A percentile compares a stretch with the other conserved stretches of the same genome.
These are phyloP conservation scores for thale cress (Arabidopsis thaliana) DNA, from an alignment of 345 rosid genomes.

Conservation along the genomic window DNA sequence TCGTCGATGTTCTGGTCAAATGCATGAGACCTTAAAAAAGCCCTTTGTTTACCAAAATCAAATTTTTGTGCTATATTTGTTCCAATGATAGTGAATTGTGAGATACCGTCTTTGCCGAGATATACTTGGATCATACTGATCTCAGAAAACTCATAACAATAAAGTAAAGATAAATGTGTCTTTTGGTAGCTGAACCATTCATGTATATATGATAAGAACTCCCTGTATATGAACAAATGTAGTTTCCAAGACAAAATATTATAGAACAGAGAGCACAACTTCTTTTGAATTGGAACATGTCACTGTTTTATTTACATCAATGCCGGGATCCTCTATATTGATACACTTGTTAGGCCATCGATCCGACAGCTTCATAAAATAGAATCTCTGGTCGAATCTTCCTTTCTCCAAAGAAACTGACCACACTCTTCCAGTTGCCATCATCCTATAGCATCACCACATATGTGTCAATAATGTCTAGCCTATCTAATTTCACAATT, in stretches of 20 bases:
- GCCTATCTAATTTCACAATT: background rate
- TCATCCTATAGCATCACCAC: slow-evolving; percentile 22
- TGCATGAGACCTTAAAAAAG: slow-evolving; percentile 67
- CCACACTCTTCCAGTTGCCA: slow-evolving; percentile 35
- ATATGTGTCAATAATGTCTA: background rate
- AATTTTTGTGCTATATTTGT: too few species aligned
- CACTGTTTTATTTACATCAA: background rate
- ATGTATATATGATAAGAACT: background rate
- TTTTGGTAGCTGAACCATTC: background rate
- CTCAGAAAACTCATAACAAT: too few species aligned
- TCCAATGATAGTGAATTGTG: too few species aligned
- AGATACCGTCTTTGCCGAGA: background rate
- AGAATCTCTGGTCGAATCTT: slow-evolving; percentile 32
- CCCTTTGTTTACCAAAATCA: background rate
- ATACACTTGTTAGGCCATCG: background rate
- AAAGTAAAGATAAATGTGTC: background rate
- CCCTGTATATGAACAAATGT: background rate
- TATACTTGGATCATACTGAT: too few species aligned
- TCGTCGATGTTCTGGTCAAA: slow-evolving; percentile 71
- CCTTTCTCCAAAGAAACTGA: slow-evolving; percentile 26
- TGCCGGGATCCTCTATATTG: background rate
- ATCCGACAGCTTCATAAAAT: slow-evolving; percentile 20
- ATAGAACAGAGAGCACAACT: background rate
- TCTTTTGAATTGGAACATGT: background rate
- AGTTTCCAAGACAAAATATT: background rate